Conservation (phyloP, 2,329 filamentous ascomycete genomes). For the Fusarium citri region DNA sequence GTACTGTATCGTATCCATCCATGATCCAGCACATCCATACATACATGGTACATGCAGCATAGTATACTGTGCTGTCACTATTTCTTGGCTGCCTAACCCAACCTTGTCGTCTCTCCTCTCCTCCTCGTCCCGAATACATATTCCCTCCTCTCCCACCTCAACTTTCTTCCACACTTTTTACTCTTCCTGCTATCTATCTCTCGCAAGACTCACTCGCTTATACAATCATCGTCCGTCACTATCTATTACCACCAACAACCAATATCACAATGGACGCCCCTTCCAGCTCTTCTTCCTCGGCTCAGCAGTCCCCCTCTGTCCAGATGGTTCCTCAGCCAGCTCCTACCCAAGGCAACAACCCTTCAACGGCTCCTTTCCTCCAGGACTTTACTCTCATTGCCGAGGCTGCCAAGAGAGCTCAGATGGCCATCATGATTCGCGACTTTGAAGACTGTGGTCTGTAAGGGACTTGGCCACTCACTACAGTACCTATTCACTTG, state of each 20-base stretch:
- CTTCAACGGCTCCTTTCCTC: conserved; percentile 71
- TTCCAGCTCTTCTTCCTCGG: conserved; percentile 48
- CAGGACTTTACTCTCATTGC: conserved; percentile 87
- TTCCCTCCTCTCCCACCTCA: conserved; percentile 21
- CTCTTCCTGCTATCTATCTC: background rate
- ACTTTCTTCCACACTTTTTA: background rate
- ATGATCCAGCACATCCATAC: background rate
- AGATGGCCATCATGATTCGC: conserved; percentile 88
- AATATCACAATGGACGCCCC: conserved; percentile 50
- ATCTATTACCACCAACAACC: conserved; percentile 13
- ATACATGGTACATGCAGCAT: conserved; percentile 9
- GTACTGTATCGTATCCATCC: background rate
- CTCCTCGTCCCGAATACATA: conserved; percentile 14
- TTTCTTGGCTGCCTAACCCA: conserved; percentile 29
- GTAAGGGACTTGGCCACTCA: conserved; percentile 41
- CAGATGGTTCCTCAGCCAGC: conserved; percentile 42
- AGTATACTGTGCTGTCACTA: conserved; percentile 17
- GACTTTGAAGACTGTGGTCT: conserved; percentile 82
- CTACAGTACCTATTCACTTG: background rate
- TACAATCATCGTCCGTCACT: conserved; percentile 10
- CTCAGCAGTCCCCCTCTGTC: conserved; percentile 49
- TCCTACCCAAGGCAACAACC: conserved; percentile 48
- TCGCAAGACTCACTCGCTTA: conserved; percentile 3
- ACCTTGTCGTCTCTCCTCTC: background rate
- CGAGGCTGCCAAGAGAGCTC: conserved; percentile 91